Conservation (phyloP, 805 yeast genomes). For the Blastobotrys americana region DNA sequence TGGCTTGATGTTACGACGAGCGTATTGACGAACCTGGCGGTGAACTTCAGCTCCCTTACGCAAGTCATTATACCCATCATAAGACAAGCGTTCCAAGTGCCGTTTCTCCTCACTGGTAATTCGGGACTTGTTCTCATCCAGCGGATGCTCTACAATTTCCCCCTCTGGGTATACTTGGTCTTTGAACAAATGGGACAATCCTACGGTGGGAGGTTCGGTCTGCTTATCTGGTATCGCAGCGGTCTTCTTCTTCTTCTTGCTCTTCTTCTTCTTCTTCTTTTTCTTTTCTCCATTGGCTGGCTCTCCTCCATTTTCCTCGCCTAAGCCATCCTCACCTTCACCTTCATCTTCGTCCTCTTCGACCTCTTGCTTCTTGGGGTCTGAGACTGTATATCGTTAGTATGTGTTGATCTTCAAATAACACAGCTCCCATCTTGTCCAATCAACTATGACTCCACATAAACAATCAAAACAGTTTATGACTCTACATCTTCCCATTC, state of each 20-base stretch:
- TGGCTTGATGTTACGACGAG: constrained; percentile 67
- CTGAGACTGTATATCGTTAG: too few relatives aligned
- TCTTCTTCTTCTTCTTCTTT: constrained; percentile 41
- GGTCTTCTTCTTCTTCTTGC: constrained; percentile 38
- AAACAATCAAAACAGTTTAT: background rate
- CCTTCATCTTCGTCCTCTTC: constrained; percentile 29
- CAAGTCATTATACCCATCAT: constrained; percentile 71
- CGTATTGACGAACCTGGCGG: constrained; percentile 78
- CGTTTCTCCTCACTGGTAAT: constrained; percentile 83
- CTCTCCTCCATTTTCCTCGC: constrained; percentile 18
- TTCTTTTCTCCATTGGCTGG: constrained; percentile 35
- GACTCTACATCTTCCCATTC: background rate
- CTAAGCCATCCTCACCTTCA: constrained; percentile 30
- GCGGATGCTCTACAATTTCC: constrained; percentile 67
- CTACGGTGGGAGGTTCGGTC: constrained; percentile 45
- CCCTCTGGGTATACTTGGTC: constrained; percentile 79
- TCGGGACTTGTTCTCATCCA: constrained; percentile 59
- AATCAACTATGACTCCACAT: too few relatives aligned
- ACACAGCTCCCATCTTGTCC: too few relatives aligned
- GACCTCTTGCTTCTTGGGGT: constrained; percentile 5
- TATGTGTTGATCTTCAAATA: too few relatives aligned
- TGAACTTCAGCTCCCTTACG: constrained; percentile 96
- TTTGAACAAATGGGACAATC: constrained; percentile 61
- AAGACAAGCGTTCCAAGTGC: constrained; percentile 56
- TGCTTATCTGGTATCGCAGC: constrained; percentile 33